Conservation (phyloP, 805 yeast genomes). For the Wickerhamiella azyma region DNA sequence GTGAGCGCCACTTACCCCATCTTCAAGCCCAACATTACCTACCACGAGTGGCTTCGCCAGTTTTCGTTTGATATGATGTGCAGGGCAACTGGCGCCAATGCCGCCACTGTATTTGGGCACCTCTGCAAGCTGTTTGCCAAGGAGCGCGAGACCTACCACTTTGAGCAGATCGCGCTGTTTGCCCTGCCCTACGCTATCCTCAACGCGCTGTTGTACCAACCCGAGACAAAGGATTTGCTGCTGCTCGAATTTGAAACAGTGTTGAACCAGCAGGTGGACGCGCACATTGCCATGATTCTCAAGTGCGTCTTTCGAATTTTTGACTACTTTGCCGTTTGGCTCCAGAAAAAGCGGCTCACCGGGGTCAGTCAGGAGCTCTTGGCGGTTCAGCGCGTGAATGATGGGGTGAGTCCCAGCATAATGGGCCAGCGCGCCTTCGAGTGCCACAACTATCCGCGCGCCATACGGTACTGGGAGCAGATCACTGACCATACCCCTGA, state of each 20-base stretch:
- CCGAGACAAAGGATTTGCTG: constrained; percentile 33
- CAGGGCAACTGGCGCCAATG: constrained; percentile 25
- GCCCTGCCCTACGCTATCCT: constrained; percentile 66
- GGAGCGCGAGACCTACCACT: constrained; percentile 44
- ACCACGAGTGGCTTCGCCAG: constrained; percentile 58
- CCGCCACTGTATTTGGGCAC: constrained; percentile 41
- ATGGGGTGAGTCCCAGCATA: constrained; percentile 43
- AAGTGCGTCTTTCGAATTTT: constrained; percentile 63
- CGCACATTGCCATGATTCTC: constrained; percentile 50
- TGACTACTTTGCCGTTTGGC: constrained; percentile 78
- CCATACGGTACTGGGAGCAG: constrained; percentile 74
- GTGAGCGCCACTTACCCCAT: constrained; percentile 50
- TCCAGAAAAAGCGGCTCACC: constrained; percentile 18
- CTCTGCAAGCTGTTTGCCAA: constrained; percentile 41
- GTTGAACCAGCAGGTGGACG: constrained; percentile 38
- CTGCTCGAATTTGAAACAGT: constrained; percentile 47
- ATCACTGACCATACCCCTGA: constrained; percentile 14
- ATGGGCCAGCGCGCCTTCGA: constrained; percentile 71
- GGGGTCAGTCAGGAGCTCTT: constrained; percentile 9
- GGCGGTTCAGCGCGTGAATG: constrained; percentile 11
- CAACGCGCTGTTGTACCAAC: constrained; percentile 41
- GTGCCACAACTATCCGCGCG: constrained; percentile 75
- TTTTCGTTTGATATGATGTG: constrained; percentile 56
- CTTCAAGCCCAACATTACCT: constrained; percentile 29
- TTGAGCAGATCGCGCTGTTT: constrained; percentile 44